Percentiles rank a stretch among this genome's conserved stretches.
Conservation (phyloP, 306 rosid genomes). For the Casuarina equisetifolia region DNA sequence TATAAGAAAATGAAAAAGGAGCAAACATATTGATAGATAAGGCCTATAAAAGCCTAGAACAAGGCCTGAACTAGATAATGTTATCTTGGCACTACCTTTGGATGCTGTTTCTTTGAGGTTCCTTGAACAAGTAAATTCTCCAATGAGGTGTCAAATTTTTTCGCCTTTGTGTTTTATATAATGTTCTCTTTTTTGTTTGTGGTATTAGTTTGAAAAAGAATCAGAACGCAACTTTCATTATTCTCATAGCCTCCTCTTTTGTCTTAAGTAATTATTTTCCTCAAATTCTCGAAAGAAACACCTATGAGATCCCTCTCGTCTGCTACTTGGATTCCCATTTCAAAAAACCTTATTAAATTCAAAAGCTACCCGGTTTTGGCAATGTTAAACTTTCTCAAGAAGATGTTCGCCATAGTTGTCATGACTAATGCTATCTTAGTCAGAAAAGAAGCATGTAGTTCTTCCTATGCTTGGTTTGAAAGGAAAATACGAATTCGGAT, state of each 20-base stretch:
- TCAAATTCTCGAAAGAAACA: neutral
- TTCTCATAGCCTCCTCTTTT: slow-evolving; percentile 13
- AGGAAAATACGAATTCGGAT: neutral
- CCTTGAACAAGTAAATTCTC: slow-evolving; percentile 30
- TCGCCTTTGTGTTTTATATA: slow-evolving; percentile 20
- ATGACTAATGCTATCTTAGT: neutral
- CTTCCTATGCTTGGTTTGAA: neutral
- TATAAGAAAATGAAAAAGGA: neutral
- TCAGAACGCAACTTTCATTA: slow-evolving; percentile 19
- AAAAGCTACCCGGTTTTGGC: neutral
- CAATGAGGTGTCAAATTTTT: slow-evolving; percentile 36
- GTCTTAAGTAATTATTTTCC: neutral
- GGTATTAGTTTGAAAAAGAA: slow-evolving; percentile 4
- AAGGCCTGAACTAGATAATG: neutral
- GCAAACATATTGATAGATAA: neutral
- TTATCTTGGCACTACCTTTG: slow-evolving; percentile 9
- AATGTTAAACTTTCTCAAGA: neutral
- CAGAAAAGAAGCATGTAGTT: neutral
- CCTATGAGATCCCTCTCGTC: slow-evolving; percentile 6
- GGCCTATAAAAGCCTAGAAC: slow-evolving; percentile 4
- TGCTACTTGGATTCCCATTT: slow-evolving; percentile 16
- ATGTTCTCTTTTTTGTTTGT: slow-evolving; percentile 29
- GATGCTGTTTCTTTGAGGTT: slow-evolving; percentile 24
- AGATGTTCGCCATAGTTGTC: neutral
- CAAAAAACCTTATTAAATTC: neutral